Evolutionary conservation across 345 rosid species (phyloP), one percentile per base, ranked within the genome.

Genomic region (Dovyalis caffra): DNA sequence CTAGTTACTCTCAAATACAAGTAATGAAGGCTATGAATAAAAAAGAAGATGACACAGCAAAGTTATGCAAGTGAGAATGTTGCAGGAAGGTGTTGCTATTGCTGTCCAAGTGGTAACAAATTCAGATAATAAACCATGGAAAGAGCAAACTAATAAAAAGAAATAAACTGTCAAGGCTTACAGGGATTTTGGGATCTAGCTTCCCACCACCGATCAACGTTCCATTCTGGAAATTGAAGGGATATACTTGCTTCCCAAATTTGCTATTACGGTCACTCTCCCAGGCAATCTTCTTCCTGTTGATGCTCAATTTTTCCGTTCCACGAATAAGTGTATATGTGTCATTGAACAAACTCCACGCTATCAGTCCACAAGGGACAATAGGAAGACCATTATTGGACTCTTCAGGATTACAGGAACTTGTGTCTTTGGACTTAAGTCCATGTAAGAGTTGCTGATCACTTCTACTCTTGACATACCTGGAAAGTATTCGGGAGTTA

Each of bases 291-390:
- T 92, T 89, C 69, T 85, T 85, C 75, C 91, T 77, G 73, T 78
- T 87, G 71, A 90, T 83, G 61, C 61, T 77, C 76, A 92, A 69
- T 76, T 89, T 77, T 10, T 26, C 45, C 21, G 68, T 77, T 37
- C 83, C 84, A 60, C 87, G 93, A 74, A 76, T 67, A 83, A 92
- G 87, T 53, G 71, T 74, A 61, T 86, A 92, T 21, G 95, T 88
- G 74, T 92, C 97, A 67, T 92, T 92, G 85, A 92, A 92, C 80
- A 92, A 85, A 87, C 97, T 90, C 97, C 97, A 92, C 15, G 97
- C 90, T 61, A 89, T 81, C 74, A 92, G 79, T 77, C 97, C 97
- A 71, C 97, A 92, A 72, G 95, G 97, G 72, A 90, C 86, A 67
- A 92, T 82, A 6, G 91, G 92, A 23, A 77, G 83, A 70, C 86